These are phyloP conservation scores for Ganoderma lucidum DNA, from an alignment of 1,284 basidiomycete species.

Conservation along the genomic window DNA sequence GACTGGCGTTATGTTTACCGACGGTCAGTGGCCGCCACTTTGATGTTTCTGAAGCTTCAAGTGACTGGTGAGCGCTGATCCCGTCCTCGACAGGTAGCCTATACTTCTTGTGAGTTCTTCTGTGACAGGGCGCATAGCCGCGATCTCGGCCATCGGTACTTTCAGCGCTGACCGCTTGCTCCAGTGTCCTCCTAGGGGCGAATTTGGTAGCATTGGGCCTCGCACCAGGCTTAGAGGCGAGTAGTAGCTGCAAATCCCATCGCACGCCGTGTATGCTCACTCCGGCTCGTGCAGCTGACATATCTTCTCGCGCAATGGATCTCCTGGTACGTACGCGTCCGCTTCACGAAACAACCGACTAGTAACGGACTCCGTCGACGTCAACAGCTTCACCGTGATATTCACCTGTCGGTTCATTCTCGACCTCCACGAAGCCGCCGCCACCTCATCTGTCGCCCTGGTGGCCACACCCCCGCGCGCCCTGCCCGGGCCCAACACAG, in stretches of 20 bases:
- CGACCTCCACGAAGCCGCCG: constrained; percentile 6
- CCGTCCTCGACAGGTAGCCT: not conserved
- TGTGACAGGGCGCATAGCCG: not conserved
- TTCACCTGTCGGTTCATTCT: constrained; percentile 11
- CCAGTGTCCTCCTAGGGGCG: not conserved
- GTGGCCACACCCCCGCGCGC: not conserved
- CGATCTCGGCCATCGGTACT: too few species aligned
- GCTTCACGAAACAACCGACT: not conserved
- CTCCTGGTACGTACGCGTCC: not conserved
- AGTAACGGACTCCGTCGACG: not conserved
- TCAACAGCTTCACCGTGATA: not conserved
- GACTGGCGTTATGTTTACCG: not conserved
- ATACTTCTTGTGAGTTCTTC: not conserved
- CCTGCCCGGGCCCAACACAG: not conserved
- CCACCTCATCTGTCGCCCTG: not conserved
- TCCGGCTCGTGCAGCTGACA: not conserved
- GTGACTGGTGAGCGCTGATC: too few species aligned
- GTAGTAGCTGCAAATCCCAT: not conserved
- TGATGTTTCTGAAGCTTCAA: too few species aligned
- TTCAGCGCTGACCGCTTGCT: not conserved
- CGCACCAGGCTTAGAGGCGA: not conserved
- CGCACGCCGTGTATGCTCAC: not conserved
- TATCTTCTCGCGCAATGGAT: not conserved
- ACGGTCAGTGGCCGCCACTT: not conserved
- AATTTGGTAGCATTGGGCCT: not conserved